Evolutionary conservation across 768 basidiomycete genomes (phyloP).

Genomic region (Amanita polypyramis): DNA sequence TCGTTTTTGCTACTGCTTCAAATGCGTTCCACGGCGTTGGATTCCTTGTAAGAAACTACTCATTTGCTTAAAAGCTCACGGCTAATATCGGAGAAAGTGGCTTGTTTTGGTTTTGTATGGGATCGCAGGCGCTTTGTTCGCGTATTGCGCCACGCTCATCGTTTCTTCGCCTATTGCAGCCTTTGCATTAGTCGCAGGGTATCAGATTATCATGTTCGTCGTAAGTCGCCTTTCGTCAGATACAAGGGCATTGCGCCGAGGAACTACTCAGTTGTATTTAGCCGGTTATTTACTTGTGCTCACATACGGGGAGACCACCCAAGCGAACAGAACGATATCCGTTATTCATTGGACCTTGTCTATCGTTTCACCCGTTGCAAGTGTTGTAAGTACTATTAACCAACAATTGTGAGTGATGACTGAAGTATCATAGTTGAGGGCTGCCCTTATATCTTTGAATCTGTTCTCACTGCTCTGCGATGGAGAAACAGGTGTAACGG

Average conservation of each 20-base stretch:
- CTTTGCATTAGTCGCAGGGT: constrained; percentile 63
- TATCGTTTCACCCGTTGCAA: constrained; percentile 57
- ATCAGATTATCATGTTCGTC: constrained; percentile 62
- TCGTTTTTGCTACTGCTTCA: constrained; percentile 46
- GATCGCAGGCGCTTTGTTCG: constrained; percentile 54
- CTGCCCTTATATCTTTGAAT: constrained; percentile 68
- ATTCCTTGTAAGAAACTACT: constrained; percentile 34
- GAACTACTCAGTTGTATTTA: constrained; percentile 40
- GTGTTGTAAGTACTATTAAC: constrained; percentile 37
- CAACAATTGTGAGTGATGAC: constrained; percentile 1
- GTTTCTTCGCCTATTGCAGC: constrained; percentile 59
- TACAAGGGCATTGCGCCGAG: not conserved
- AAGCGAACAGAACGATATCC: constrained; percentile 42
- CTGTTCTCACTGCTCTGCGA: constrained; percentile 66
- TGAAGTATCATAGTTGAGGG: constrained; percentile 37
- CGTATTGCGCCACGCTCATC: constrained; percentile 54
- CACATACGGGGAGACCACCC: constrained; percentile 58
- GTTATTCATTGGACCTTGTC: constrained; percentile 65
- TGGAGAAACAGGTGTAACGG: constrained; percentile 35
- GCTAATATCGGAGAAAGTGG: constrained; percentile 37
- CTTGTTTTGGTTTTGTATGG: constrained; percentile 62
- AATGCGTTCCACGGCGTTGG: constrained; percentile 64
- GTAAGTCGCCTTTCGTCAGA: constrained; percentile 28
- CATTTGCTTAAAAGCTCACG: not conserved
- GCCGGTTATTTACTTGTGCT: constrained; percentile 60